Percentiles rank a stretch among this genome's conserved stretches.
Conservation (phyloP, 176 grass and related monocot genomes). For the Aegilops speltoides region DNA sequence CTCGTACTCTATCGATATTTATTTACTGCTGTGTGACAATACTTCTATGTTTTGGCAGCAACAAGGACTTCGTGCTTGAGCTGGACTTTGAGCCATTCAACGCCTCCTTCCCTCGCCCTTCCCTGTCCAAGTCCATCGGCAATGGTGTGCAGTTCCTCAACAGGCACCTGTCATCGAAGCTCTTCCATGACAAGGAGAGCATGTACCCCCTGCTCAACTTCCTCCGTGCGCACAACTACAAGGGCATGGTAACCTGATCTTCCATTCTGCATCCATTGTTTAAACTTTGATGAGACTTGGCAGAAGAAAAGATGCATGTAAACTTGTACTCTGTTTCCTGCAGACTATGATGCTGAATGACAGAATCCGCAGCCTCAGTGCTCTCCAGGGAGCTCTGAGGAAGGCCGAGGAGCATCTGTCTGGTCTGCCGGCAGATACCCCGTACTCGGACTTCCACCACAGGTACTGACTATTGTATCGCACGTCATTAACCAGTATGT, state of each 20-base stretch:
- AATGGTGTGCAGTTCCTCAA: conserved; percentile 99
- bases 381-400: conserved; percentile 81
- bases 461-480: conserved; percentile 42
- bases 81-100: conserved; percentile 99
- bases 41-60: conserved; percentile 25
- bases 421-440: conserved; percentile 60
- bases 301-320: neutral
- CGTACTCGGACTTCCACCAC: conserved; percentile 85
- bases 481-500: neutral
- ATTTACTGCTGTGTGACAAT: too few species aligned
- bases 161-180: conserved; percentile 91
- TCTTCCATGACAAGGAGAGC: conserved; percentile 97
- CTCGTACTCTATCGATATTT: too few species aligned
- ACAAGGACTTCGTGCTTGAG: conserved; percentile 82
- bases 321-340: conserved; percentile 12
- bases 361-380: conserved; percentile 87
- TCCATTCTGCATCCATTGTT: neutral
- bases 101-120: conserved; percentile 89
- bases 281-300: neutral
- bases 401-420: conserved; percentile 91
- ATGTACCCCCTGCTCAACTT: conserved; percentile 97
- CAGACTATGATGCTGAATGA: conserved; percentile 99
- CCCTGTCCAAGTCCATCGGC: conserved; percentile 92
- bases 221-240: conserved; percentile 90
- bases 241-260: conserved; percentile 78